phyloP scores from a whole-genome alignment of 352 stramenopile species.

The Phytophthora quininea region DNA sequence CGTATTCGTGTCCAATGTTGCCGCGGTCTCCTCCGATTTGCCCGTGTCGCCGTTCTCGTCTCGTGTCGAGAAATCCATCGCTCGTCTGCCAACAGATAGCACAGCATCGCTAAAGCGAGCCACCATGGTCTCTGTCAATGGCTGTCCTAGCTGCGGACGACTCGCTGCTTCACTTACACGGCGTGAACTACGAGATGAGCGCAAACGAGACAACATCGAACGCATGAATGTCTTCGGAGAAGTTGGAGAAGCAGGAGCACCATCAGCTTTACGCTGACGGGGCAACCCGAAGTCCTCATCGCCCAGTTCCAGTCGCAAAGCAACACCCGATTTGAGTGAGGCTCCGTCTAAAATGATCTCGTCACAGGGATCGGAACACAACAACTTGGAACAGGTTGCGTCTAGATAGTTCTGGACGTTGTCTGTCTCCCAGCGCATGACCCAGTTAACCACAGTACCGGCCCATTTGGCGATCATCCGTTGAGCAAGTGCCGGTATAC shows the following conservation, averaged over 20 bases:
- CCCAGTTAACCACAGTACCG: slow-evolving; percentile 56
- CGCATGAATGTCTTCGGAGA: slow-evolving; percentile 13
- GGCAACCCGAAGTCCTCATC: slow-evolving; percentile 49
- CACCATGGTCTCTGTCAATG: slow-evolving; percentile 65
- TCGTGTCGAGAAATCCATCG: slow-evolving; percentile 54
- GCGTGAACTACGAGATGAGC: slow-evolving; percentile 21
- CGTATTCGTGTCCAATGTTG: slow-evolving; percentile 7
- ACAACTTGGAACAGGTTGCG: slow-evolving; percentile 74
- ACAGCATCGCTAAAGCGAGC: slow-evolving; percentile 70
- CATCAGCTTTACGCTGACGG: slow-evolving; percentile 28
- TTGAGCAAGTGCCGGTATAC: slow-evolving; percentile 76
- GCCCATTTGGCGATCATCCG: slow-evolving; percentile 81
- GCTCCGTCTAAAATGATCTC: slow-evolving; percentile 86
- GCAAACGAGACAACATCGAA: slow-evolving; percentile 14
- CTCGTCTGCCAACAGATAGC: slow-evolving; percentile 64
- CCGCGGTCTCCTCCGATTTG: slow-evolving; percentile 1
- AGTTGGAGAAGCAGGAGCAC: slow-evolving; percentile 11
- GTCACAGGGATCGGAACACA: slow-evolving; percentile 84
- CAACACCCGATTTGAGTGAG: slow-evolving; percentile 84
- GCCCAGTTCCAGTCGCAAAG: slow-evolving; percentile 64
- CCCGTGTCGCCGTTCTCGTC: slow-evolving; percentile 19
- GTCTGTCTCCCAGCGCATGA: slow-evolving; percentile 86
- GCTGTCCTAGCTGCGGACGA: slow-evolving; percentile 54
- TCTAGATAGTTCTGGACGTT: slow-evolving; percentile 78
- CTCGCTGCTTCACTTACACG: slow-evolving; percentile 64